Conservation (phyloP, 441 rosid species). For the Melastoma candidum region DNA sequence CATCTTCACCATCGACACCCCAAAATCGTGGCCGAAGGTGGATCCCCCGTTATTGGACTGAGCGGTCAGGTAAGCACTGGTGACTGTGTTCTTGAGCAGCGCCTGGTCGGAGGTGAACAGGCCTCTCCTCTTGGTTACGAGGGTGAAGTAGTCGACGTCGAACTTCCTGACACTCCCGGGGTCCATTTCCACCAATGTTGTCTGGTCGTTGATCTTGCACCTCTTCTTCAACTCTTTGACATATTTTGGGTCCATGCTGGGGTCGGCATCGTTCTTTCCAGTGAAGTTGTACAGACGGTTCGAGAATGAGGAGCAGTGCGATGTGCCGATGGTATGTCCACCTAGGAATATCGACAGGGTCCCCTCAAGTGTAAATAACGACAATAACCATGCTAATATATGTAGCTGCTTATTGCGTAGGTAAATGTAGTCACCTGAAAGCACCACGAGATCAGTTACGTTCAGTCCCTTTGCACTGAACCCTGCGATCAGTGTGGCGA, state of each 20-base stretch:
- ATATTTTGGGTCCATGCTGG: slow-evolving; percentile 38
- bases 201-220: slow-evolving; percentile 33
- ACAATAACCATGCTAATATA: too few relatives aligned
- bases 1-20: slow-evolving; percentile 40
- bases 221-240: slow-evolving; percentile 25
- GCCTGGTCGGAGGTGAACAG: slow-evolving; percentile 48
- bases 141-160: slow-evolving; percentile 35
- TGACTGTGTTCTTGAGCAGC: slow-evolving; percentile 37
- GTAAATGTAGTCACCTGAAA: slow-evolving; percentile 31
- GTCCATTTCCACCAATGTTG: slow-evolving; percentile 33
- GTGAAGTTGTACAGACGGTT: slow-evolving; percentile 46
- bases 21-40: slow-evolving; percentile 35
- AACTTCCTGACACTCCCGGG: slow-evolving; percentile 45
- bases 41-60: slow-evolving; percentile 25
- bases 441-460: slow-evolving; percentile 52
- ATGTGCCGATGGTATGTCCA: slow-evolving; percentile 51
- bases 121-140: slow-evolving; percentile 39
- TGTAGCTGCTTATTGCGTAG: too few relatives aligned
- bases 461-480: slow-evolving; percentile 39
- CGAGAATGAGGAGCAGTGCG: slow-evolving; percentile 20
- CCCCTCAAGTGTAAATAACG: too few relatives aligned
- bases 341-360: slow-evolving; percentile 20
- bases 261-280: slow-evolving; percentile 45
- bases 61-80: slow-evolving; percentile 23
- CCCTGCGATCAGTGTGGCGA: slow-evolving; percentile 19